These are phyloP conservation scores for Trametes pubescens DNA, from an alignment of 1,284 basidiomycete genomes.

Conservation along the genomic window DNA sequence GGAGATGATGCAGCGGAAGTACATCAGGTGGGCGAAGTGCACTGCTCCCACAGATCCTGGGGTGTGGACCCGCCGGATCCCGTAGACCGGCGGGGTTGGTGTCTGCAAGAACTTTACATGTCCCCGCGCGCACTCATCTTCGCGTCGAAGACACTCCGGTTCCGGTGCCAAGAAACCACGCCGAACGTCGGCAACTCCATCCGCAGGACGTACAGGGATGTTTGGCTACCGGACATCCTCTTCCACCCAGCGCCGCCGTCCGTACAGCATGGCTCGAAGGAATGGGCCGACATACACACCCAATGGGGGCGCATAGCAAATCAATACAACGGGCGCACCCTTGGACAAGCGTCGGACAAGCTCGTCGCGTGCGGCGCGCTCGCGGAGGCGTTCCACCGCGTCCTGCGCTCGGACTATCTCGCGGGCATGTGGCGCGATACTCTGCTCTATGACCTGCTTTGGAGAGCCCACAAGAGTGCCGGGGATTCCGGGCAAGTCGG, in stretches of 20 bases:
- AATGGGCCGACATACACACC: conserved; percentile 6
- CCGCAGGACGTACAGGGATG: not conserved
- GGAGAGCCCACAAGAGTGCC: conserved; percentile 2
- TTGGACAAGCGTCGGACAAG: conserved; percentile 25
- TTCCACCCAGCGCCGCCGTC: conserved; percentile 5
- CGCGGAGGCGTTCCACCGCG: conserved; percentile 27
- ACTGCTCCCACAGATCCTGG: not conserved
- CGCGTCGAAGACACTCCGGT: conserved; percentile 26
- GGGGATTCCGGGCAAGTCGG: no score
- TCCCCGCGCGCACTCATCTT: conserved; percentile 26
- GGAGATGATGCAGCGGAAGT: not conserved
- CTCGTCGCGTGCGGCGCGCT: conserved; percentile 27
- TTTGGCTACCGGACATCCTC: conserved; percentile 20
- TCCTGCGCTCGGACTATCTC: conserved; percentile 26
- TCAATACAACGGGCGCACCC: conserved; percentile 22
- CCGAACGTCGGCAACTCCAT: conserved; percentile 23
- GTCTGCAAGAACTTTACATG: conserved; percentile 24
- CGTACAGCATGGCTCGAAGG: not conserved
- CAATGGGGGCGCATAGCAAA: conserved; percentile 20
- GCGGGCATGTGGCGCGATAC: conserved; percentile 28
- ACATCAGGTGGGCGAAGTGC: not conserved
- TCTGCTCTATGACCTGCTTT: conserved; percentile 23
- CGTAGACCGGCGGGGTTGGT: conserved; percentile 28
- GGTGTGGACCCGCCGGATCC: not conserved
- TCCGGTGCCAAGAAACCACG: conserved; percentile 21